Base-by-base conservation (phyloP, 2,329 filamentous ascomycete species). In the Cytospora piceicola region DNA sequence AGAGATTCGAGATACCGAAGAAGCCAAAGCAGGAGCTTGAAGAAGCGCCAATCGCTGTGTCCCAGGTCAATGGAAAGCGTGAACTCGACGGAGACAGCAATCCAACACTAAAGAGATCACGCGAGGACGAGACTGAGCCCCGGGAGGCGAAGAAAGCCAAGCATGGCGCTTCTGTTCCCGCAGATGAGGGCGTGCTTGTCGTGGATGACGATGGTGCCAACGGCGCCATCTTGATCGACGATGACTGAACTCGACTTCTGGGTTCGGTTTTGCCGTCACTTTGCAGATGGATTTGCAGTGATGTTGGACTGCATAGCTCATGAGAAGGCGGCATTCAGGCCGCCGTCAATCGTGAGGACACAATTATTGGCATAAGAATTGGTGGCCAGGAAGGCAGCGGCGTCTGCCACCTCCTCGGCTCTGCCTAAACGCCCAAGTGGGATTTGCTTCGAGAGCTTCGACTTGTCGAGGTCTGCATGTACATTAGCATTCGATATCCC, bases 281-380 rank as follows among this genome's bases (percentile, higher is more conserved):
- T 49, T 24, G n/a, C 46, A 5, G 46, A 49, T 49, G 4, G n/a
- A 49, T 12, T 15, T 12, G 24, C 15, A 53, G 15, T 46, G 14
- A 51, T 63, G 53, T 54, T 54, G n/a, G 14, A 49, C 11, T 32
- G 30, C 53, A 29, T 49, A 24, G 42, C 30, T 63, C 53, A 63
- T 27, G 39, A 51, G 11, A 54, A 55, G 71, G 77, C 77, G 59
- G 90, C 91, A 75, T 90, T 93, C 70, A 96, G 76, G 1, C 93
- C 93, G 20, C 93, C 93, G 76, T 96, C 93, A 32, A 97, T 82
- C 75, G 94, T 95, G 60, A 97, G 81, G 59, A 94, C 83, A 75
- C 92, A 95, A 70, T 96, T 96, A 75, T 94, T 94, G 64, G 92
- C 91, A 77, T 94, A 97, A 68, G 85, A 80, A 76, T 95, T 96